Base-by-base conservation (phyloP, 257 asterid genomes). In the Scutellaria baicalensis region DNA sequence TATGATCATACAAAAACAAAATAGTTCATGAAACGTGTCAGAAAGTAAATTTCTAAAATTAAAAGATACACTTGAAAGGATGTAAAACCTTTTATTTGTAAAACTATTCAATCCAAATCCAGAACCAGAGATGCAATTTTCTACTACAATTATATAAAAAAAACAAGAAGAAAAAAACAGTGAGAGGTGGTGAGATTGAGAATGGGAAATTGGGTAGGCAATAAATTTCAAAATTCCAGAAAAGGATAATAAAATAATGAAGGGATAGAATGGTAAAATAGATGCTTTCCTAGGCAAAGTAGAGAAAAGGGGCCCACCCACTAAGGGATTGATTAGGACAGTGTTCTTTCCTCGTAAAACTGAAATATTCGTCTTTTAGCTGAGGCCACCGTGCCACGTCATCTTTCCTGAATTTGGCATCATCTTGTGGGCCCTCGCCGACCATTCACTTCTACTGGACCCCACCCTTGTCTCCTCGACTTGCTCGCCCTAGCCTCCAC, bases 251-350 rank as follows among this genome's bases (percentile, higher is more conserved):
- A 13, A 42, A 62, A 43, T 55, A 7, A 38, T 36, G 0, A 16
- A 8, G 5, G 20, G 3, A 8, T 14, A 1, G 48, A 39, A 59
- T 38, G 33, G 4, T 38, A 16, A 49, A 47, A 8, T 49, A 59
- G 71, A 83, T 79, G 57, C 88, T 78, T 81, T 83, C 40, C 88
- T 85, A 80, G 64, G 57, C 31, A 44, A 66, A 65, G 80, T 75
- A 49, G 84, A 71, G 57, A 64, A 36, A 49, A 39, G 74, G 77
- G 70, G 47, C 71, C 71, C 76, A 48, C 59, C 79, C 88, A 85
- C 86, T 74, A 70, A 42, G 64, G 66, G 80, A 51, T 66, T 71
- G 85, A 83, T 75, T 52, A 14, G 74, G 82, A 77, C 77, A 64
- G 69, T 64, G 50, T 70, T 6, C 69, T 38, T 45, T 70, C 83